phyloP scores from a whole-genome alignment of 75 land plant genomes.

The Adiantum capillusveneris region DNA sequence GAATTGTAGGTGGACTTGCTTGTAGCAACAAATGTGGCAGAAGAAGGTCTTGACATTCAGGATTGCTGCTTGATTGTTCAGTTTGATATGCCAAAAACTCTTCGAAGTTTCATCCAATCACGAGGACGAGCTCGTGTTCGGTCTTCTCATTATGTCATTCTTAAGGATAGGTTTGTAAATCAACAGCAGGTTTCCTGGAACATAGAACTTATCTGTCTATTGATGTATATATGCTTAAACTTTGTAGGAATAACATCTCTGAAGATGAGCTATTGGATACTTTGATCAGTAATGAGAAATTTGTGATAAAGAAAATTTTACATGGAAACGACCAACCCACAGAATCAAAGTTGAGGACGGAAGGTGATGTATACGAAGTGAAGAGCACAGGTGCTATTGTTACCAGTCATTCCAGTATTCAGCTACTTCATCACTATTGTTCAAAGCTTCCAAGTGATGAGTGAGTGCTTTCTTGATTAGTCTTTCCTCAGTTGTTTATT shows the following conservation, averaged over 20 bases:
- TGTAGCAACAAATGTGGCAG: conserved; percentile 95
- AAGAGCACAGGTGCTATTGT: conserved; percentile 72
- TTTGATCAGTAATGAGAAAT: conserved; percentile 42
- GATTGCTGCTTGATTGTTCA: conserved; percentile 87
- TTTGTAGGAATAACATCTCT: conserved; percentile 55
- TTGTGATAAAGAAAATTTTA: conserved; percentile 52
- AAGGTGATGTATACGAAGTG: conserved; percentile 44
- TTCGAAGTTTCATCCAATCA: conserved; percentile 88
- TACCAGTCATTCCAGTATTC: conserved; percentile 58
- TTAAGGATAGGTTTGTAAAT: conserved; percentile 61
- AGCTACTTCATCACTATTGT: conserved; percentile 81
- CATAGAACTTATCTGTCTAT: not conserved
- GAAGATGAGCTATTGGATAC: conserved; percentile 40
- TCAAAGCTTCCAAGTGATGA: conserved; percentile 71
- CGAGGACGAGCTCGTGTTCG: conserved; percentile 94
- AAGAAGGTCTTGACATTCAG: conserved; percentile 98
- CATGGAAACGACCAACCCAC: not conserved
- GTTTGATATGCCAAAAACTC: conserved; percentile 88
- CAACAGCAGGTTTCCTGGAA: not conserved
- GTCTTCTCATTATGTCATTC: conserved; percentile 62
- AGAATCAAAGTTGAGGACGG: conserved; percentile 15
- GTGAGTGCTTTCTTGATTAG: no score
- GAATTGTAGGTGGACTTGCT: conserved; percentile 61
- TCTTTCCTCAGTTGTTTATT: no score
- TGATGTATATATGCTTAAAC: conserved; percentile 1